Percentiles rank a stretch among this genome's conserved stretches.
These are phyloP conservation scores for Pseudognaphalium luteoalbum DNA, from an alignment of 129 eudicot genomes.

Conservation along the genomic window DNA sequence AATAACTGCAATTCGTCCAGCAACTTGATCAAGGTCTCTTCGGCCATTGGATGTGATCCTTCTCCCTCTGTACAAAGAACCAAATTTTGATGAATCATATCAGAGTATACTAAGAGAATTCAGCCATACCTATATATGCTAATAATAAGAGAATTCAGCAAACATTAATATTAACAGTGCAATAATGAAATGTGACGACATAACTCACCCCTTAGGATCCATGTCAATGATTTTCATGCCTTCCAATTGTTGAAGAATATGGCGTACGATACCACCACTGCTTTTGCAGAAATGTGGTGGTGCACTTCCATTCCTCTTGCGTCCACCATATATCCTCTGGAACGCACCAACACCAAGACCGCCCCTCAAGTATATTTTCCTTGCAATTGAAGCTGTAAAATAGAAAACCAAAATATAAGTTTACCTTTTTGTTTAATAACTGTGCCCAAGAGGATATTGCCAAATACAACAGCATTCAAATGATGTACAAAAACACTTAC, in stretches of 20 bases:
- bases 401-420: background rate
- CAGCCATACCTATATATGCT: background rate
- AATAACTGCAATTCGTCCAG: slow-evolving; percentile 48
- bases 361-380: slow-evolving; percentile 75
- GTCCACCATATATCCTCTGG: slow-evolving; percentile 71
- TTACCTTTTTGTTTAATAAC: background rate
- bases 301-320: slow-evolving; percentile 71
- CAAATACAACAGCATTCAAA: too few relatives aligned
- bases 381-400: slow-evolving; percentile 69
- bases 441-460: background rate
- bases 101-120: too few relatives aligned
- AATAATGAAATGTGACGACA: background rate
- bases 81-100: too few relatives aligned
- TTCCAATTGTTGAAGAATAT: slow-evolving; percentile 75
- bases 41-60: slow-evolving; percentile 55
- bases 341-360: slow-evolving; percentile 80
- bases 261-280: slow-evolving; percentile 68
- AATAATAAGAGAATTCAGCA: background rate
- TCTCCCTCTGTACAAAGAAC: slow-evolving; percentile 43
- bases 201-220: slow-evolving; percentile 73
- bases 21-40: slow-evolving; percentile 65
- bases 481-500: slow-evolving; percentile 19
- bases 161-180: background rate
- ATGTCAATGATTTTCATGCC: slow-evolving; percentile 64
- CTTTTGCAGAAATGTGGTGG: slow-evolving; percentile 80